A percentile compares a stretch with the other conserved stretches of the same genome.
Evolutionary conservation across 2,329 filamentous ascomycete genomes (phyloP).

Genomic region (Zasmidium cellare): DNA sequence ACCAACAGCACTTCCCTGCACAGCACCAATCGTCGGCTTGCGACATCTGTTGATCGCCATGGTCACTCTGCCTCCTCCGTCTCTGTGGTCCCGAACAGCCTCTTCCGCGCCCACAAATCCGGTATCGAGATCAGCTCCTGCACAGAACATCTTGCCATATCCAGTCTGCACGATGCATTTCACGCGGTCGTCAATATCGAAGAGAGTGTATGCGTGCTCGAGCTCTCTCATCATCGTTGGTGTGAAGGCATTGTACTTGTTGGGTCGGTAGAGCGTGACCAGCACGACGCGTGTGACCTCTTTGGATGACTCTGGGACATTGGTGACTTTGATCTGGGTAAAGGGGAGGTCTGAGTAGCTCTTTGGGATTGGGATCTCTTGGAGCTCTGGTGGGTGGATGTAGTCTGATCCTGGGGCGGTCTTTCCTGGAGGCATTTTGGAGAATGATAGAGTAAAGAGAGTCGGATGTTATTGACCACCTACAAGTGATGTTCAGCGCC

Average conservation of each 20-base stretch:
- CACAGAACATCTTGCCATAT: slow-evolving; percentile 54
- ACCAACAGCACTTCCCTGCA: slow-evolving; percentile 59
- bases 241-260: slow-evolving; percentile 70
- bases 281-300: slow-evolving; percentile 63
- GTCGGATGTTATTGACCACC: background rate
- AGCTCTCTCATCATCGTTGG: slow-evolving; percentile 63
- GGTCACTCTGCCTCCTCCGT: slow-evolving; percentile 50
- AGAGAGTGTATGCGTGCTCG: slow-evolving; percentile 52
- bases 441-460: background rate
- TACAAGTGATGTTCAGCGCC: slow-evolving; percentile 1
- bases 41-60: slow-evolving; percentile 59
- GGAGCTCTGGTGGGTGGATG: slow-evolving; percentile 19
- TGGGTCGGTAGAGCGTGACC: slow-evolving; percentile 64
- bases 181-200: slow-evolving; percentile 57
- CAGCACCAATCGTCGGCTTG: slow-evolving; percentile 57
- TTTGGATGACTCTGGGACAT: slow-evolving; percentile 47
- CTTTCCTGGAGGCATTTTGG: slow-evolving; percentile 13
- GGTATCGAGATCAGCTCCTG: slow-evolving; percentile 57
- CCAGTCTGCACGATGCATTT: slow-evolving; percentile 58
- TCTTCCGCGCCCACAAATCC: slow-evolving; percentile 50
- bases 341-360: slow-evolving; percentile 42
- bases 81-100: slow-evolving; percentile 51
- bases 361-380: slow-evolving; percentile 20
- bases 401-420: slow-evolving; percentile 17
- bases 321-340: slow-evolving; percentile 43